Conservation (phyloP, 2,329 filamentous ascomycete species). For the Rugonectria rugulosa region DNA sequence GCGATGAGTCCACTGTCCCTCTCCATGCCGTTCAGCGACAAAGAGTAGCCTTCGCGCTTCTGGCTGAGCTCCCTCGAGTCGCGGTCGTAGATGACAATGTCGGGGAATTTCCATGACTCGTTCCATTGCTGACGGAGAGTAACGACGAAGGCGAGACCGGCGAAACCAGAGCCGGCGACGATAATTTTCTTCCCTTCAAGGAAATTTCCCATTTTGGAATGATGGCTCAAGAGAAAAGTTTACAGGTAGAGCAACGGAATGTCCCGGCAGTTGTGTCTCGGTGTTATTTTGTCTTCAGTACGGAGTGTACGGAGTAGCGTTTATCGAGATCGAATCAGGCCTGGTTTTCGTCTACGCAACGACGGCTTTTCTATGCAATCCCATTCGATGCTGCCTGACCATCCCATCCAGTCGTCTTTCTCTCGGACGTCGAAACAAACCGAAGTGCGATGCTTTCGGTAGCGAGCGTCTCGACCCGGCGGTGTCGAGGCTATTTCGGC, state of each 20-base stretch:
- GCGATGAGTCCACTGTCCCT: conserved; percentile 10
- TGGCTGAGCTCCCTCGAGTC: neutral
- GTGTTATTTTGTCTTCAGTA: no score
- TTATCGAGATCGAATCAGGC: no score
- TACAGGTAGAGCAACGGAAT: no score
- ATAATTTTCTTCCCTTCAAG: conserved; percentile 13
- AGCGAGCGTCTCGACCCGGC: neutral
- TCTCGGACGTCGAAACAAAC: neutral
- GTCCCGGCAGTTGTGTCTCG: neutral
- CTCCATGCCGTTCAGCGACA: conserved; percentile 9
- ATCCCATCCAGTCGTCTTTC: neutral
- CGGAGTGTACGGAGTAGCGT: no score
- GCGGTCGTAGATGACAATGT: conserved; percentile 10
- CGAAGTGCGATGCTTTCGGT: neutral
- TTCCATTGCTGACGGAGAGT: conserved; percentile 9
- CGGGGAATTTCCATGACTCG: neutral
- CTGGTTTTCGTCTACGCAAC: no score
- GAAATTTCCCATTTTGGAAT: neutral
- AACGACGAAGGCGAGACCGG: conserved; percentile 1
- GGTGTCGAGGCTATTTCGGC: conserved; percentile 1
- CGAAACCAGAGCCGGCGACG: conserved; percentile 10
- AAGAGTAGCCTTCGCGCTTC: conserved; percentile 6
- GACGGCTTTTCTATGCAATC: no score
- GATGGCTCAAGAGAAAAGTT: neutral
- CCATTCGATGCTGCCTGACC: no score